These are phyloP conservation scores for Pisolithus thermaeus DNA, from an alignment of 1,284 basidiomycete genomes.

Conservation along the genomic window DNA sequence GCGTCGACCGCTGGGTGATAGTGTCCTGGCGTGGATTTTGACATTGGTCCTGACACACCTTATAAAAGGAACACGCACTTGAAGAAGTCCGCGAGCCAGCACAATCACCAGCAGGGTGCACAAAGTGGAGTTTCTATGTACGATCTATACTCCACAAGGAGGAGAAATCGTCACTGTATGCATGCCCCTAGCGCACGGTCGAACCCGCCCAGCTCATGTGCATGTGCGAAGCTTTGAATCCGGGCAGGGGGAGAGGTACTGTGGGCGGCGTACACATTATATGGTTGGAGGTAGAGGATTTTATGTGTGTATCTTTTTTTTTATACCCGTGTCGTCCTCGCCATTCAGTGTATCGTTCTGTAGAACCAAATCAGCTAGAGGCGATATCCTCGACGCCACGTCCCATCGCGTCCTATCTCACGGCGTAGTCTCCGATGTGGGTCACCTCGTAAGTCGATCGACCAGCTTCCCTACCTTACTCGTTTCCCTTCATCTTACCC, in stretches of 20 bases:
- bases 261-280: constrained; percentile 21
- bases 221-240: constrained; percentile 11
- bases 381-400: constrained; percentile 23
- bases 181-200: constrained; percentile 23
- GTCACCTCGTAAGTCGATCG: constrained; percentile 21
- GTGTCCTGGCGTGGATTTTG: too few species aligned
- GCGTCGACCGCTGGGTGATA: too few species aligned
- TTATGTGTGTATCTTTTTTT: constrained; percentile 20
- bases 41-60: neutral
- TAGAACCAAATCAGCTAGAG: constrained; percentile 22
- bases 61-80: constrained; percentile 18
- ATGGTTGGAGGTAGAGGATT: constrained; percentile 29
- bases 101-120: neutral
- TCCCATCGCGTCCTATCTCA: constrained; percentile 14
- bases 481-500: too few species aligned
- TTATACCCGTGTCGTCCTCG: neutral
- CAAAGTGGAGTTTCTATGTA: constrained; percentile 5
- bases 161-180: constrained; percentile 24
- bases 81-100: constrained; percentile 13
- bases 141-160: constrained; percentile 25
- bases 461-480: too few species aligned
- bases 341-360: too few species aligned
- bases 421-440: constrained; percentile 16
- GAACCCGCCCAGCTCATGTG: constrained; percentile 19
- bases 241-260: too few species aligned